Evolutionary conservation across 768 basidiomycete genomes (phyloP), one percentile per base, ranked within the genome.

Genomic region (Tylopilus felleus): DNA sequence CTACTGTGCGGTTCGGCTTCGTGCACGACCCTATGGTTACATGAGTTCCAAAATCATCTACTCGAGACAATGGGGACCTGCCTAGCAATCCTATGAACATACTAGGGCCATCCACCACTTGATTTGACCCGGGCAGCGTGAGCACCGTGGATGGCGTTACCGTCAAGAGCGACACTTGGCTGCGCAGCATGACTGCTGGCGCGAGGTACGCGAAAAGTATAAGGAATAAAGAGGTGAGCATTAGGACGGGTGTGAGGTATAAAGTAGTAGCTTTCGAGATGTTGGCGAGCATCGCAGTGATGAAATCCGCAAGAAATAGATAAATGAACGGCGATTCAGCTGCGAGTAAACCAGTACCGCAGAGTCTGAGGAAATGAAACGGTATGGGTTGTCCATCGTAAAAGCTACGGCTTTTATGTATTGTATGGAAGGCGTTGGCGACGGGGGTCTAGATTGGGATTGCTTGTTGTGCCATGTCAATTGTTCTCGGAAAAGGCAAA

Each of bases 141-240:
- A 79, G 66, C 21, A 57, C 47, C 9, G 76, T 71, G 2, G 84
- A 83, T 12, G 87, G 86, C 3, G 76, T 75, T 4, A 92, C 83
- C 2, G 75, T 80, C 42, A 90, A 72, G 33, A 92, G 75, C 7
- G 86, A 76, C 19, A 91, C 87, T 59, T 77, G 76, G 59, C 76
- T 75, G 29, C 82, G 79, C 12, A 90, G 74, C 62, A 87, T 67
- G 47, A 83, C 60, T 5, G 73, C 74, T 0, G 90, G 90, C 1
- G 90, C 80, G n/a, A 89, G 71, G 57, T 81, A 88, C 5, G 83
- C 78, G 57, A 92, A 81, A 2, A 89, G 64, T 4, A 81, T 74
- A 39, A 92, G 80, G 31, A 91, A 60, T 46, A 86, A 71, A 10
- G 87, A 80, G 5, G 88, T 82, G 40, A 90, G 71, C 56, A 81